Evolutionary conservation across 2,329 filamentous ascomycete species (phyloP).

Genomic region (Chrysoporthe puriensis): DNA sequence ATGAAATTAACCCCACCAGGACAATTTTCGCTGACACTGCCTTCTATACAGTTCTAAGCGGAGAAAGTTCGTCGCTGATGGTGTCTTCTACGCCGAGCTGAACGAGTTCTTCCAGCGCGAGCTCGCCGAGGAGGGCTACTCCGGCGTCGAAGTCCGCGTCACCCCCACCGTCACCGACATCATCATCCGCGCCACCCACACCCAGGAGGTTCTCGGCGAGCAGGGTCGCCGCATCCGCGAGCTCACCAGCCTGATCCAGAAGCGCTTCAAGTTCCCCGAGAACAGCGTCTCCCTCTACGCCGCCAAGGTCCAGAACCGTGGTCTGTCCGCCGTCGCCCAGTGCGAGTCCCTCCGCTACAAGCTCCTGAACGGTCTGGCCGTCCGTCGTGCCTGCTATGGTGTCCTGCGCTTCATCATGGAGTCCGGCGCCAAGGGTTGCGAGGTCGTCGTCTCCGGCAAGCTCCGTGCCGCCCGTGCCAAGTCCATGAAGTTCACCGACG

Average conservation of each 20-base stretch:
- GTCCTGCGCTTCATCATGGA: conserved; percentile 99
- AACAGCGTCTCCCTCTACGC: conserved; percentile 99
- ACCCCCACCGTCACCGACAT: conserved; percentile 99
- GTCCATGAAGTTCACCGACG: conserved; percentile 99
- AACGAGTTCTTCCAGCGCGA: conserved; percentile 99
- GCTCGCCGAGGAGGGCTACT: conserved; percentile 99
- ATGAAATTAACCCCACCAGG: conserved; percentile 10
- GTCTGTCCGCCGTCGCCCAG: conserved; percentile 99
- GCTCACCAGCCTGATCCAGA: conserved; percentile 99
- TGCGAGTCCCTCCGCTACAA: conserved; percentile 99
- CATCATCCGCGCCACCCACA: conserved; percentile 99
- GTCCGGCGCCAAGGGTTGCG: conserved; percentile 98
- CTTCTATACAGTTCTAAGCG: conserved; percentile 72
- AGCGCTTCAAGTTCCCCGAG: conserved; percentile 99
- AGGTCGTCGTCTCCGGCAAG: conserved; percentile 99
- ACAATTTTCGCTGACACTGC: conserved; percentile 28
- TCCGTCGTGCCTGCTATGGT: conserved; percentile 99
- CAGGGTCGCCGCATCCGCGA: conserved; percentile 99
- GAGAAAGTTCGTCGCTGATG: conserved; percentile 95
- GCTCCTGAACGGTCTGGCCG: conserved; percentile 98
- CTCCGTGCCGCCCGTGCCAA: conserved; percentile 98
- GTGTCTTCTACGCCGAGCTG: conserved; percentile 99
- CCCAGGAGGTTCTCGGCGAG: conserved; percentile 99
- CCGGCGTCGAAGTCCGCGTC: conserved; percentile 99
- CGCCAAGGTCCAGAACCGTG: conserved; percentile 99